A percentile compares a stretch with the other conserved stretches of the same genome.
Evolutionary conservation across 208 protist genomes (phyloP).

Genomic region (Trypanosomatidae sp.): DNA sequence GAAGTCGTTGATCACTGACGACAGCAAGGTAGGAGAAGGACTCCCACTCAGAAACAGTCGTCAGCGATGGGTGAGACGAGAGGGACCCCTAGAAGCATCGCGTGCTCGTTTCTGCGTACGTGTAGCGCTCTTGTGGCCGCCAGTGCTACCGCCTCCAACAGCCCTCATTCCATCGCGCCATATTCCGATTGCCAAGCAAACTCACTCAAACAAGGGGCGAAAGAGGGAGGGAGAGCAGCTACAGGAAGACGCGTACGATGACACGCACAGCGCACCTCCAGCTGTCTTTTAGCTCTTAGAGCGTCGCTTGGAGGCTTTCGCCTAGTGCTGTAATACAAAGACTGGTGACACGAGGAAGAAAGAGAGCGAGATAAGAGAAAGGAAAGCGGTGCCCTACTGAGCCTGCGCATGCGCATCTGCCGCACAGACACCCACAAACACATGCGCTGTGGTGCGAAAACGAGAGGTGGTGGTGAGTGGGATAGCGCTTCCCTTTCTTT

Average conservation of each 20-base stretch:
- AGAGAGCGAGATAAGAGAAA: neutral
- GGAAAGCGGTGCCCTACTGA: neutral
- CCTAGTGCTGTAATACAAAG: too few species aligned
- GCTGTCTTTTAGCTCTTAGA: neutral
- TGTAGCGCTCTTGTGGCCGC: neutral
- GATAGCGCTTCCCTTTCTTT: neutral
- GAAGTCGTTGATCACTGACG: neutral
- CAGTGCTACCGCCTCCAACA: neutral
- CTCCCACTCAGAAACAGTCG: neutral
- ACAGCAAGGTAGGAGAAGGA: neutral
- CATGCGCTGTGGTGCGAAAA: neutral
- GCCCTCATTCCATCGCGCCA: neutral
- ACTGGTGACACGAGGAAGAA: neutral
- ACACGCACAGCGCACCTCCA: slow-evolving; percentile 3
- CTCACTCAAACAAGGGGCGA: neutral
- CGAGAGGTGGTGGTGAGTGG: neutral
- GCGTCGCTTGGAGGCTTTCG: too few species aligned
- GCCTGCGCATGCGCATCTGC: neutral
- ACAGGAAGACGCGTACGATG: neutral
- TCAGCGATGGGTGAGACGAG: neutral
- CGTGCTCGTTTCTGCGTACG: neutral
- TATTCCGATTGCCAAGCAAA: neutral
- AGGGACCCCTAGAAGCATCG: neutral
- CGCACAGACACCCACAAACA: neutral
- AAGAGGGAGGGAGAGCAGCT: neutral